Conservation (phyloP, 352 stramenopile species). For the Globisporangium paroecandrum region DNA sequence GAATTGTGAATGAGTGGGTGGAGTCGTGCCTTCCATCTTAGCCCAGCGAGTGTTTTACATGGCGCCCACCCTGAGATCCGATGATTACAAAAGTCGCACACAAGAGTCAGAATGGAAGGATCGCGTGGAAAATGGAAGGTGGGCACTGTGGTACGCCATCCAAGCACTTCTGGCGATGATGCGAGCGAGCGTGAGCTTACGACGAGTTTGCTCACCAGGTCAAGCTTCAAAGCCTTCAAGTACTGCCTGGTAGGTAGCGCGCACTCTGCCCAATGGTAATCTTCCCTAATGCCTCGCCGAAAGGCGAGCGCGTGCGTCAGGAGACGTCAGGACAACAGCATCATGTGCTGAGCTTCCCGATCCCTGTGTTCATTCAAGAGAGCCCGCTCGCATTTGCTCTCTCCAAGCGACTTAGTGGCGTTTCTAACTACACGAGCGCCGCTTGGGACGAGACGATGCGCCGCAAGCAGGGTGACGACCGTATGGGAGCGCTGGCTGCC, state of each 20-base stretch:
- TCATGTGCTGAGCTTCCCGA: not conserved
- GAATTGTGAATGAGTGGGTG: not conserved
- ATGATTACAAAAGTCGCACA: not conserved
- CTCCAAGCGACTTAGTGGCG: not conserved
- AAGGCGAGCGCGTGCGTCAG: not conserved
- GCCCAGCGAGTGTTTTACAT: not conserved
- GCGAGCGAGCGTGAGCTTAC: no score
- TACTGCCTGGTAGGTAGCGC: not conserved
- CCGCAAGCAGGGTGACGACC: not conserved
- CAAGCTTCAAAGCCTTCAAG: not conserved
- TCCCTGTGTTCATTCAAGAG: not conserved
- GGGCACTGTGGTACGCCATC: slow-evolving; percentile 8
- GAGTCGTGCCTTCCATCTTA: not conserved
- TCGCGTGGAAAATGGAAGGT: slow-evolving; percentile 11
- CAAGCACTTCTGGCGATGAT: not conserved
- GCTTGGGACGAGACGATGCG: not conserved
- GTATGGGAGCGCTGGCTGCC: not conserved
- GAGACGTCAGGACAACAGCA: not conserved
- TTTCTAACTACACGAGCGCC: not conserved
- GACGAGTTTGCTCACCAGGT: not conserved
- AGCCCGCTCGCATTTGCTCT: not conserved
- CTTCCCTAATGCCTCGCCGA: not conserved
- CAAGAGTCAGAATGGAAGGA: slow-evolving; percentile 12
- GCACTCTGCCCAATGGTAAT: not conserved
- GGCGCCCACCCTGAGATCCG: not conserved